Base-by-base conservation (phyloP, 768 basidiomycete genomes). In the Rhodotorula graminis region DNA sequence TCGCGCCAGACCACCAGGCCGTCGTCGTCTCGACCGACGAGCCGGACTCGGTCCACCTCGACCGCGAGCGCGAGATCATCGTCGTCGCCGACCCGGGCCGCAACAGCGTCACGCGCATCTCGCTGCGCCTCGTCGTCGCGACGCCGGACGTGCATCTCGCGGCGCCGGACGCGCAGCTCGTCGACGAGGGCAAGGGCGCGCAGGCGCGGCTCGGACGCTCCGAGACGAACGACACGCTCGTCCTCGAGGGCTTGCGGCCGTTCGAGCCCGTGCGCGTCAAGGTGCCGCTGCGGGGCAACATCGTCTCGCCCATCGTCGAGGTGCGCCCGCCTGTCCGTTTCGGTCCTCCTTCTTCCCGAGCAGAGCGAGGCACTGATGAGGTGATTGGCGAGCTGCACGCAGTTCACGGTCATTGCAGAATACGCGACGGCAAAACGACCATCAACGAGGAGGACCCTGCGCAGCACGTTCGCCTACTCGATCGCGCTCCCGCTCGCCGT, bases 401-500 rank as follows among this genome's bases (percentile, higher is more conserved):
- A 89, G 88, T 85, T 93, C 42, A 83, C 84, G 19, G 79, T 90
- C 55, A 84, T 84, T 47, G 85, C 90, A 27, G 86, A 88, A 63
- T 98, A 96, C 80, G 82, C 80, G 12, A 90, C 90, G 0, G 78
- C 77, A 12, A 74, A 82, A 2, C 86, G 89, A 70, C 85, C 88
- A 2, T 81, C 81, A 7, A 74, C 88, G 10, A 80, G 81, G 25
- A 85, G 92, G 50, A 85, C 80, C 11, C 80, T 91, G 40, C 83
- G 82, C 52, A 83, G 86, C 44, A 84, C 85, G 21, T 85, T 86
- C 69, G 80, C 84, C 5, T 83, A 94, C 9, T 84, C 85, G 23
- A 87, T 89, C 14, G 85, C 89, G 0, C 83, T 97, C 8, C 94
- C 95, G 0, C 84, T 99, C 57, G 87, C 90, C 6, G 90, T 97